Evolutionary conservation across 371 early-diverging fungal species (phyloP), one percentile per base, ranked within the genome.

Genomic region (Mucor irregularis): DNA sequence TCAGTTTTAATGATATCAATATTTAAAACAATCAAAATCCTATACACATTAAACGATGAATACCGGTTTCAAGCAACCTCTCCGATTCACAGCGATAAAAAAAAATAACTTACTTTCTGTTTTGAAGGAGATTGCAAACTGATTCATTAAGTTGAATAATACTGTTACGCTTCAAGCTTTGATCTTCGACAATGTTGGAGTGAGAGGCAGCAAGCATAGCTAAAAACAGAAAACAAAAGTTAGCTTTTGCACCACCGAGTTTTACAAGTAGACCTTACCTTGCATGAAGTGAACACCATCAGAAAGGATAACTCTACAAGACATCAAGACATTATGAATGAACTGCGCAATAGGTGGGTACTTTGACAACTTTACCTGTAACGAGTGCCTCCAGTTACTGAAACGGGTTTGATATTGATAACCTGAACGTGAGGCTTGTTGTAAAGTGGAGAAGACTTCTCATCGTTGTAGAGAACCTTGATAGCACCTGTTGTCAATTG

Each of bases 271-370:
- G 4, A 34, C 13, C 22, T 43, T 62, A 89, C 88, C 86, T 70
- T 90, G 88, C 76, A 87, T 80, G 28, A 73, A 81, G 62, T 81
- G 51, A 13, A 43, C 60, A 48, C 91, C 90, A 69, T 90, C 91
- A 14, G 88, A 88, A 26, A 91, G 61, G 11, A 91, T 78, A 19
- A 85, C 62, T 69, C 89, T 87, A 49, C 47, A 24, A 8, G 26
- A 44, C 34, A 22, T 17, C 14, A 33, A 34, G 17, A 44, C 5
- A 19, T 22, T 4, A 53, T 16, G 5, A 10, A 19, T 22, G 19
- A 29, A 29, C 48, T 56, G 43, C 49, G 40, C 43, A 49, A 16
- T n/a, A n/a, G 17, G 7, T 19, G 43, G 53, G 5, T 6, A 13
- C 31, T 25, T 30, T 5, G 3, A n/a, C 14, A 28, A 26, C 3